Evolutionary conservation across 1,284 basidiomycete species (phyloP).

Genomic region (Xerocomus tenax): DNA sequence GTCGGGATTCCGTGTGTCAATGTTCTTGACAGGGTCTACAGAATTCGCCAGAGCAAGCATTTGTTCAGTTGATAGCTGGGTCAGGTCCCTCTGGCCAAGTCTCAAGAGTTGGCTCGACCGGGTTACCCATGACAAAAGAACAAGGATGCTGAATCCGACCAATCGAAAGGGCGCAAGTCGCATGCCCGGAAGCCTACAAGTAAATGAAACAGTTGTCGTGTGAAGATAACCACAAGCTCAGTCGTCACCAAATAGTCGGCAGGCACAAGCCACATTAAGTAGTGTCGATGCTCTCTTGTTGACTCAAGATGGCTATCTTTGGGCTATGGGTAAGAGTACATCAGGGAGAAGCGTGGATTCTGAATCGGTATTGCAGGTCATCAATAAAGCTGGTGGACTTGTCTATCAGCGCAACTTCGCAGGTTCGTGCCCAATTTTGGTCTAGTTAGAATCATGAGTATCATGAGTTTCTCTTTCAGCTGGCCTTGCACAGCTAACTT

Average conservation of each 20-base stretch:
- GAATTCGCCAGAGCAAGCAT: conserved; percentile 45
- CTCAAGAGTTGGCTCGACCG: conserved; percentile 24
- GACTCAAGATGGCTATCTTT: conserved; percentile 56
- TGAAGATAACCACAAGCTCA: conserved; percentile 2
- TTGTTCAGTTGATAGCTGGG: conserved; percentile 43
- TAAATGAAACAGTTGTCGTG: conserved; percentile 8
- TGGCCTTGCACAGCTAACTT: conserved; percentile 76
- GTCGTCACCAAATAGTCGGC: neutral
- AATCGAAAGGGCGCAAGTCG: conserved; percentile 9
- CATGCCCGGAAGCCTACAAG: conserved; percentile 14
- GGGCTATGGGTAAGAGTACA: conserved; percentile 62
- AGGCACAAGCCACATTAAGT: neutral
- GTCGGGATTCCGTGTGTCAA: conserved; percentile 53
- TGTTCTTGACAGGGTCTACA: conserved; percentile 55
- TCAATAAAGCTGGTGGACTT: conserved; percentile 97
- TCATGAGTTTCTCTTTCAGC: conserved; percentile 41
- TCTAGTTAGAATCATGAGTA: neutral
- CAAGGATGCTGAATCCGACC: conserved; percentile 9
- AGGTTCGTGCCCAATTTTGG: conserved; percentile 41
- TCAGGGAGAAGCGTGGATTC: neutral
- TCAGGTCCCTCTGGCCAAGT: conserved; percentile 40
- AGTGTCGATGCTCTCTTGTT: conserved; percentile 5
- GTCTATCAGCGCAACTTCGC: conserved; percentile 90
- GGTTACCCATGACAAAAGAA: conserved; percentile 20
- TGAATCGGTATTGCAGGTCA: conserved; percentile 51